Evolutionary conservation across 2,329 filamentous ascomycete species (phyloP).

Genomic region (Camillea tinctor): DNA sequence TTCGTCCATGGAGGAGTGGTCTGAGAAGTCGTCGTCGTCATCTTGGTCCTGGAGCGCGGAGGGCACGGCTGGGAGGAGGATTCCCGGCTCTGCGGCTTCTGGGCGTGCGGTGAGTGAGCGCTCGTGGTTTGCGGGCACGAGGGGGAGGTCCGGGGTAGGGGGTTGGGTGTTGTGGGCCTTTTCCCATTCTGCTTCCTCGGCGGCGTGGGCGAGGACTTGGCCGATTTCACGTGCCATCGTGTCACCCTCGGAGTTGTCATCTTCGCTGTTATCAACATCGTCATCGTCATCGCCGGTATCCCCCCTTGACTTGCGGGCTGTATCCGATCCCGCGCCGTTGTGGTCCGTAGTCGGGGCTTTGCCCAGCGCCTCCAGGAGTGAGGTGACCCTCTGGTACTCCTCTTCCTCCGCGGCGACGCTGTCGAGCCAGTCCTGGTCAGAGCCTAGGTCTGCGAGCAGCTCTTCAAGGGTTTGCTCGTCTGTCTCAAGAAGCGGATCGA

Average conservation of each 20-base stretch:
- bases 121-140: background rate
- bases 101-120: conserved; percentile 3
- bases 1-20: too few species aligned
- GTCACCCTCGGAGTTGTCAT: conserved; percentile 49
- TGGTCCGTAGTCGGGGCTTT: conserved; percentile 15
- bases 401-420: conserved; percentile 31
- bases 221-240: conserved; percentile 45
- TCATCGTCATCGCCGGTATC: conserved; percentile 3
- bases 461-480: conserved; percentile 55
- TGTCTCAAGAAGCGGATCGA: conserved; percentile 42
- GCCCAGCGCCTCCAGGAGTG: conserved; percentile 33
- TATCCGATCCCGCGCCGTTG: background rate
- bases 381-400: conserved; percentile 33
- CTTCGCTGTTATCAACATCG: conserved; percentile 8
- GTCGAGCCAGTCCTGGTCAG: conserved; percentile 34
- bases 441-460: conserved; percentile 44
- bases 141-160: conserved; percentile 7
- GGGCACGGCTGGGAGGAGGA: conserved; percentile 49
- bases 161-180: conserved; percentile 16
- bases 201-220: conserved; percentile 43
- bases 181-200: conserved; percentile 45
- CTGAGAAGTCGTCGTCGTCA: conserved; percentile 9
- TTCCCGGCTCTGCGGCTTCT: background rate
- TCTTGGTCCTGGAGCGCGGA: conserved; percentile 40
- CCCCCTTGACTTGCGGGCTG: background rate